Conservation (phyloP, 805 yeast species). For the Ogataea populi-albae region DNA sequence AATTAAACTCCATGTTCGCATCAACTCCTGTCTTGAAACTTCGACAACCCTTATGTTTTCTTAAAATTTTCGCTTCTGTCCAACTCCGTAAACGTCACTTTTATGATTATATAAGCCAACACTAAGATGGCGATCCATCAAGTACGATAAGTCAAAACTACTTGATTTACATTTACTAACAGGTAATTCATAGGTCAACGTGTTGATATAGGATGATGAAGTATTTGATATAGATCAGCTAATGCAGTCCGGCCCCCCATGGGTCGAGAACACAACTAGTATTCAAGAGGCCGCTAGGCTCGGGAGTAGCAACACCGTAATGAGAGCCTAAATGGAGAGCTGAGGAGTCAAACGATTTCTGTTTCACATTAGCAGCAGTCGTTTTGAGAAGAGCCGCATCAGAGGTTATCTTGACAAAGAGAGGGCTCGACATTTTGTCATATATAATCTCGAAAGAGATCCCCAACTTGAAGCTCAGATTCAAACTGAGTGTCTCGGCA, state of each 20-base stretch:
- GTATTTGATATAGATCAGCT: too few relatives aligned
- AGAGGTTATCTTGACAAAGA: constrained; percentile 36
- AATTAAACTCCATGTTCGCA: too few relatives aligned
- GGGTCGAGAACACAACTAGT: constrained; percentile 10
- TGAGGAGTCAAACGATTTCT: constrained; percentile 3
- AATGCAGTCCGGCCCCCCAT: constrained; percentile 20
- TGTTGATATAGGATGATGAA: too few relatives aligned
- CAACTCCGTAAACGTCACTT: too few relatives aligned
- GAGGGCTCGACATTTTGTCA: constrained; percentile 46
- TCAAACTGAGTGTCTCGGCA: constrained; percentile 34
- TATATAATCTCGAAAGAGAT: constrained; percentile 41
- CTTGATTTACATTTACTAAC: too few relatives aligned
- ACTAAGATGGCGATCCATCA: too few relatives aligned
- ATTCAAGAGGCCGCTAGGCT: not conserved
- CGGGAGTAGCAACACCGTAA: constrained; percentile 1
- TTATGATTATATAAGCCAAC: too few relatives aligned
- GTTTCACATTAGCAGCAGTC: constrained; percentile 4
- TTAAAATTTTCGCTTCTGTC: too few relatives aligned
- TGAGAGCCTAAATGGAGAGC: constrained; percentile 7
- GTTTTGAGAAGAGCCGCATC: constrained; percentile 7
- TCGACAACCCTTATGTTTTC: too few relatives aligned
- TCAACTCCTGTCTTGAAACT: too few relatives aligned
- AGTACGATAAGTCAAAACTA: too few relatives aligned
- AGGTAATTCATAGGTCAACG: too few relatives aligned
- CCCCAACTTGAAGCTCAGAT: constrained; percentile 25